Conservation (phyloP, 257 asterid genomes). For the Petunia secreta region DNA sequence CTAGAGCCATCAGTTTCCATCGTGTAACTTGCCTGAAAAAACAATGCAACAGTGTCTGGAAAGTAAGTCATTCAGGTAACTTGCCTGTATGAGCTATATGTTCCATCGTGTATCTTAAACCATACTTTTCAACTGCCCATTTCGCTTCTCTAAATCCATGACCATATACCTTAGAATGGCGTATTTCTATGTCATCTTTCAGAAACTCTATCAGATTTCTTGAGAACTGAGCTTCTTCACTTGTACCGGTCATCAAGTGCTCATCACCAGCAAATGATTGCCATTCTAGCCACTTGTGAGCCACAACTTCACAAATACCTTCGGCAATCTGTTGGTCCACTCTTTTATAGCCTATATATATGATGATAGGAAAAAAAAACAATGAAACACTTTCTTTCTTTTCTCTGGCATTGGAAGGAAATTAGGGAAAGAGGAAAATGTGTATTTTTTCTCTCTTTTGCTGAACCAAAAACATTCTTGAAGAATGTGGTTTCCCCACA, state of each 20-base stretch:
- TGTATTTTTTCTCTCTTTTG: neutral
- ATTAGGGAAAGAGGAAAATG: neutral
- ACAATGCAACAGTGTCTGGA: neutral
- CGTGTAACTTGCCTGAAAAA: neutral
- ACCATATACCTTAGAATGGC: slow-evolving; percentile 12
- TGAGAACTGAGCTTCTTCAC: neutral
- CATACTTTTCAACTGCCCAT: slow-evolving; percentile 26
- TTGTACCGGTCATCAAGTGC: neutral
- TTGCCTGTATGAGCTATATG: neutral
- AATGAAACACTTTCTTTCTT: neutral
- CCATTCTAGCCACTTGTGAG: slow-evolving; percentile 23
- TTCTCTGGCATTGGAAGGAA: neutral
- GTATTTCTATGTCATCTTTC: slow-evolving; percentile 16
- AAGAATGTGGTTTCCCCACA: neutral
- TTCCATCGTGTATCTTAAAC: neutral
- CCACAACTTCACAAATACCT: slow-evolving; percentile 22
- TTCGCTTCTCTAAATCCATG: slow-evolving; percentile 26
- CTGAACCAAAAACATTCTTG: neutral
- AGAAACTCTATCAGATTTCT: slow-evolving; percentile 17
- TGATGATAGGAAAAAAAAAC: neutral
- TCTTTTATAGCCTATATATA: slow-evolving; percentile 7
- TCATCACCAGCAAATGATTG: slow-evolving; percentile 3
- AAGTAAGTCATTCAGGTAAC: slow-evolving; percentile 10
- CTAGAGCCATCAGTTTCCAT: neutral
- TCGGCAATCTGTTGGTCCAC: neutral